Conservation (phyloP, 73 alveolate genomes). For the Paramecium bursaria region DNA sequence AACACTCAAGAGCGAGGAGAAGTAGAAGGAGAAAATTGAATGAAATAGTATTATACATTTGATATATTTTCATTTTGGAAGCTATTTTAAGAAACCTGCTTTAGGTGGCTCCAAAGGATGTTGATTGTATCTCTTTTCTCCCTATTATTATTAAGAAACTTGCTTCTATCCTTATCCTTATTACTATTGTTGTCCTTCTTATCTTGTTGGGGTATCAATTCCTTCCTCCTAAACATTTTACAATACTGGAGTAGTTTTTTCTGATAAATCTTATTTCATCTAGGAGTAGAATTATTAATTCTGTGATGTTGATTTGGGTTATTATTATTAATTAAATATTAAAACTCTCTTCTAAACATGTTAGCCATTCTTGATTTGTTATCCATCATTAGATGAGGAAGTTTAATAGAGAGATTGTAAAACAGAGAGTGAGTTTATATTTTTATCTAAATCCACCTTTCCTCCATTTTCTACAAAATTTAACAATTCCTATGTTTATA, state of each 20-base stretch:
- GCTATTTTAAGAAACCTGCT: constrained; percentile 12
- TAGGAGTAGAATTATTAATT: background rate
- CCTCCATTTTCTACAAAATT: constrained; percentile 55
- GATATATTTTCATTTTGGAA: constrained; percentile 18
- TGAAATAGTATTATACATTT: constrained; percentile 6
- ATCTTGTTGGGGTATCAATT: background rate
- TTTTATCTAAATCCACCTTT: constrained; percentile 10
- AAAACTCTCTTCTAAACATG: background rate
- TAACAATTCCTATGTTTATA: constrained; percentile 19
- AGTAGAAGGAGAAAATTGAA: background rate
- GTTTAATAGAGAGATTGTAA: constrained; percentile 30
- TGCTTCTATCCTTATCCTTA: background rate
- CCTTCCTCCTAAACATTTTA: background rate
- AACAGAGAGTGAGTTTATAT: constrained; percentile 43
- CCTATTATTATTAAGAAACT: constrained; percentile 3
- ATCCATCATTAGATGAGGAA: background rate
- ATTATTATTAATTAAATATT: constrained; percentile 1
- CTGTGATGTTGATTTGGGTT: background rate
- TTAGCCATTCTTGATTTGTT: background rate
- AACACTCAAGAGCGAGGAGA: background rate
- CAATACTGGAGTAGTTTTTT: background rate
- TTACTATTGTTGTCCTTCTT: background rate
- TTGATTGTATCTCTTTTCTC: constrained; percentile 34
- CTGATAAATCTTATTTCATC: background rate
- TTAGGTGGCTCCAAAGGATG: constrained; percentile 51